Percentiles rank a stretch among this genome's conserved stretches.
Evolutionary conservation across 768 basidiomycete species (phyloP).

Genomic region (Leccinum variicolor): DNA sequence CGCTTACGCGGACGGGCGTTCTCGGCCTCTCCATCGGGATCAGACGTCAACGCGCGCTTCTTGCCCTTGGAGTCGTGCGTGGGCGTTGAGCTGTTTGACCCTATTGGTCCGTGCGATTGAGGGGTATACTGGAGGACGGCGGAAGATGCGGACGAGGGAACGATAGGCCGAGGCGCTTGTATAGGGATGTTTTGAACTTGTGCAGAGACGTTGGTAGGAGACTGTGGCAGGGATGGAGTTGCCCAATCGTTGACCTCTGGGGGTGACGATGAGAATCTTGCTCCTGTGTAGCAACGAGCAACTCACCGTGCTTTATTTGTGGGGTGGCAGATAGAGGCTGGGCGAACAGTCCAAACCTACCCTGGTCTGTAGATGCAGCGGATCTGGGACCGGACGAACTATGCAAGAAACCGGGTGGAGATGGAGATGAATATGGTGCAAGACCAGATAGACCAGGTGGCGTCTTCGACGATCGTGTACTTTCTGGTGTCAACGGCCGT

Average conservation of each 20-base stretch:
- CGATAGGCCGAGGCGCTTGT: conserved; percentile 29
- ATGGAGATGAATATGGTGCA: conserved; percentile 32
- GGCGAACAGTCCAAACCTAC: conserved; percentile 17
- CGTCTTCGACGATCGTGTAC: conserved; percentile 32
- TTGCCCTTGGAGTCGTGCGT: conserved; percentile 29
- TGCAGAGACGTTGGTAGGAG: conserved; percentile 14
- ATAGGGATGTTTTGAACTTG: conserved; percentile 21
- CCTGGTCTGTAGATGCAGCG: conserved; percentile 13
- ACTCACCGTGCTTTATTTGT: conserved; percentile 29
- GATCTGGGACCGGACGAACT: conserved; percentile 27
- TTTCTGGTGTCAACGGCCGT: conserved; percentile 28
- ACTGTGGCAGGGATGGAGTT: conserved; percentile 14
- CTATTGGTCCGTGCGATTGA: conserved; percentile 11
- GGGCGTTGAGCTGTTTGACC: conserved; percentile 26
- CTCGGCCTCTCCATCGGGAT: conserved; percentile 23
- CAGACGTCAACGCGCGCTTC: conserved; percentile 37
- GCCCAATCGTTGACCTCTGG: conserved; percentile 26
- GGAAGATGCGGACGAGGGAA: conserved; percentile 31
- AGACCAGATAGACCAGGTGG: conserved; percentile 32
- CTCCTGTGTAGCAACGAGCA: neutral
- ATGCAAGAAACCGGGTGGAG: conserved; percentile 34
- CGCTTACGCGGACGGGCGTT: conserved; percentile 33
- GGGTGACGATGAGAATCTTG: neutral
- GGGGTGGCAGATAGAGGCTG: conserved; percentile 20
- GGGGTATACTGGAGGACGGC: conserved; percentile 29